Evolutionary conservation across 2,329 filamentous ascomycete genomes (phyloP).

Genomic region (Talaromyces verruculosus): DNA sequence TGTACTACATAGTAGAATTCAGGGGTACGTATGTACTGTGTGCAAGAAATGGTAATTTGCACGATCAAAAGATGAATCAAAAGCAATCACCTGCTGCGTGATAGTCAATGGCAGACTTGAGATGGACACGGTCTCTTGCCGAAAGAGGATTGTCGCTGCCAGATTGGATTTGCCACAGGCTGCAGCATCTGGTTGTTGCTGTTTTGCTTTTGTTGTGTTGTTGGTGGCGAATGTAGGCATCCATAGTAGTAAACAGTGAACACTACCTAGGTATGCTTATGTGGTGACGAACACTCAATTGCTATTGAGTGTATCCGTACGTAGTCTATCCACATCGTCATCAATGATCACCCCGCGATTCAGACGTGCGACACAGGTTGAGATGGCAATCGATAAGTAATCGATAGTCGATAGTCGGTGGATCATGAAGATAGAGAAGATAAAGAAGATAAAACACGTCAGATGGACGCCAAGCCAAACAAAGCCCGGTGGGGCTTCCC

Average conservation of each 20-base stretch:
- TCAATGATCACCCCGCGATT: background rate
- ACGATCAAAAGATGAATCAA: conserved; percentile 4
- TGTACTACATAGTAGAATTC: background rate
- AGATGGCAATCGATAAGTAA: conserved; percentile 8
- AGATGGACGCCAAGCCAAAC: conserved; percentile 7
- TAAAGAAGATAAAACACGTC: conserved; percentile 15
- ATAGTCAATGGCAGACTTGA: background rate
- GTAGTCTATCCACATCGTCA: background rate
- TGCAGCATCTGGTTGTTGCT: background rate
- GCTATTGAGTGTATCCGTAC: background rate
- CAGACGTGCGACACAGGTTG: background rate
- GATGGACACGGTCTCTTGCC: background rate
- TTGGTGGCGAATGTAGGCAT: background rate
- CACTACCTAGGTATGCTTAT: background rate
- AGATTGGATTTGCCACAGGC: conserved; percentile 5
- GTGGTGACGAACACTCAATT: background rate
- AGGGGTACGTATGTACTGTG: background rate
- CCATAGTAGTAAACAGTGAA: background rate
- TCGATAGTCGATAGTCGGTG: conserved; percentile 12
- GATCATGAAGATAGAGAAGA: background rate
- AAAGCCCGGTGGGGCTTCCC: conserved; percentile 11
- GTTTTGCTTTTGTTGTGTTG: background rate
- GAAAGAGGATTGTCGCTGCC: background rate
- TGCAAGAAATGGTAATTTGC: background rate
- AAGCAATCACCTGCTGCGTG: background rate